Evolutionary conservation across 2,329 filamentous ascomycete genomes (phyloP).

Genomic region (Thielaviopsis punctulata): DNA sequence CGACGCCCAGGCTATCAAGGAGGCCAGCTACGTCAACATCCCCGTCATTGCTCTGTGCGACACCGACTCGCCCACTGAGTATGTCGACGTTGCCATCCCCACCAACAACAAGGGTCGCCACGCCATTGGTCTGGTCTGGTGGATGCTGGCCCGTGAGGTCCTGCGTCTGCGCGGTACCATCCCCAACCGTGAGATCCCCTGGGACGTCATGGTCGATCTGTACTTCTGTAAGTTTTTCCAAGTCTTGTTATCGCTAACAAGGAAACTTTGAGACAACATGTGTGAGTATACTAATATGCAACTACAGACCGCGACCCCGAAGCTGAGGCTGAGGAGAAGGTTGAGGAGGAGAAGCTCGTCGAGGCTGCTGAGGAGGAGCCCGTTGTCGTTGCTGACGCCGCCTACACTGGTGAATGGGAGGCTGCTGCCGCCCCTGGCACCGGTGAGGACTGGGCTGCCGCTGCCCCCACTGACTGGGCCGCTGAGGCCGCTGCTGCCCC

Average conservation of each 20-base stretch:
- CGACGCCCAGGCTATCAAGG: slow-evolving; percentile 99
- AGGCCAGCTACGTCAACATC: slow-evolving; percentile 99
- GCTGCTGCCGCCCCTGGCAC: slow-evolving; percentile 47
- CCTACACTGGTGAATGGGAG: slow-evolving; percentile 77
- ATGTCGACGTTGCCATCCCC: slow-evolving; percentile 98
- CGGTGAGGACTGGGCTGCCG: slow-evolving; percentile 47
- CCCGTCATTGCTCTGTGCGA: slow-evolving; percentile 98
- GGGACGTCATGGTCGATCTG: slow-evolving; percentile 98
- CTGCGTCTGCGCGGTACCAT: slow-evolving; percentile 96
- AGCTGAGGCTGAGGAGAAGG: slow-evolving; percentile 97
- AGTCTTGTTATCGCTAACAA: not conserved
- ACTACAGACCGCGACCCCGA: slow-evolving; percentile 80
- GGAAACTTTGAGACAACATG: not conserved
- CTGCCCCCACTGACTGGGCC: slow-evolving; percentile 56
- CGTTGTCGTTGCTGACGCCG: slow-evolving; percentile 53
- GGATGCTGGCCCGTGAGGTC: slow-evolving; percentile 98
- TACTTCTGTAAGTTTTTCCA: slow-evolving; percentile 66
- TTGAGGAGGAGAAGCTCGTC: slow-evolving; percentile 72
- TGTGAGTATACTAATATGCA: slow-evolving; percentile 13
- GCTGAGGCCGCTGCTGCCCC: slow-evolving; percentile 31
- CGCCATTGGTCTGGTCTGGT: slow-evolving; percentile 97
- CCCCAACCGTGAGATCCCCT: slow-evolving; percentile 85
- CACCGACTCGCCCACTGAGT: slow-evolving; percentile 98
- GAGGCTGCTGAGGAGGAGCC: slow-evolving; percentile 72
- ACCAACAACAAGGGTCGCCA: slow-evolving; percentile 99